Conservation (phyloP, 805 yeast genomes). For the Candida silvicultrix region DNA sequence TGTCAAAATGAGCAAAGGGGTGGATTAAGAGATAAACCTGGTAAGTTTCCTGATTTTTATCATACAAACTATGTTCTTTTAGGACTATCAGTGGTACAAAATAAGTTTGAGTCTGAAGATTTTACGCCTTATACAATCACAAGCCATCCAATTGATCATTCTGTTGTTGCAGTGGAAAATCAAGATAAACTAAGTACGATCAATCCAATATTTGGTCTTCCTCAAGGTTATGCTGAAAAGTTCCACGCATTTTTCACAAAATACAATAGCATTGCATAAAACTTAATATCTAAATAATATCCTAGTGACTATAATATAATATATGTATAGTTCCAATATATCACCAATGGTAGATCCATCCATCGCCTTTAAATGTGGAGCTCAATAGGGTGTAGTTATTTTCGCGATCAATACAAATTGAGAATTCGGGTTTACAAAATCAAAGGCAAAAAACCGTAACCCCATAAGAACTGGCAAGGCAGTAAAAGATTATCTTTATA, state of each 20-base stretch:
- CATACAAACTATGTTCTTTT: conserved; percentile 82
- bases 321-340: too few relatives aligned
- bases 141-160: conserved; percentile 1
- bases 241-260: conserved; percentile 14
- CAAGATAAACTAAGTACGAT: conserved; percentile 24
- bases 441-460: not conserved
- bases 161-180: conserved; percentile 14
- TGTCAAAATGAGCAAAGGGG: conserved; percentile 58
- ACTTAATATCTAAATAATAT: too few relatives aligned
- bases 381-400: not conserved
- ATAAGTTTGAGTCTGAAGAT: conserved; percentile 8
- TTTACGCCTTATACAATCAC: conserved; percentile 7
- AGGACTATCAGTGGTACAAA: conserved; percentile 46
- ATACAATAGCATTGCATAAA: too few relatives aligned
- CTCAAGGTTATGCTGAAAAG: conserved; percentile 33
- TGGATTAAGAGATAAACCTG: conserved; percentile 89
- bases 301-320: not conserved
- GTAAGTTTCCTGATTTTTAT: conserved; percentile 72
- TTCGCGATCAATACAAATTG: not conserved
- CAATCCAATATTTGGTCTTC: conserved; percentile 58
- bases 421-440: not conserved
- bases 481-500: too few relatives aligned
- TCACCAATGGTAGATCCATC: too few relatives aligned
- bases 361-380: too few relatives aligned
- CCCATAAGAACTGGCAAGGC: too few relatives aligned